These are phyloP conservation scores for Leishmania mexicana DNA, from an alignment of 208 protist species.

Conservation along the genomic window DNA sequence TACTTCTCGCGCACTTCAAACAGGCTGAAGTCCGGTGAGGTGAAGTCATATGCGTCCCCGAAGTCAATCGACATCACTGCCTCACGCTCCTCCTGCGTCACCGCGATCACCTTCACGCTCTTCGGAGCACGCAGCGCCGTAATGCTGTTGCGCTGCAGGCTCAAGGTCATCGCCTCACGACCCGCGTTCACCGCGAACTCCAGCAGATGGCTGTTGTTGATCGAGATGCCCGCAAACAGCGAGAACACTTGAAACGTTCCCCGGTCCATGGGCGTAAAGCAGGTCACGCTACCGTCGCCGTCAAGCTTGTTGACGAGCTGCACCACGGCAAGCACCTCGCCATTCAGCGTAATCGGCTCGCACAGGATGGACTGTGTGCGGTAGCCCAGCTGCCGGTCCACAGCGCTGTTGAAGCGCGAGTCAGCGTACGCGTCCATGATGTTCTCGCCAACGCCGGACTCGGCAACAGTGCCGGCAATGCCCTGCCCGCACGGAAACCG, in stretches of 20 bases:
- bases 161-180: slow-evolving; percentile 73
- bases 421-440: slow-evolving; percentile 80
- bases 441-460: slow-evolving; percentile 66
- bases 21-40: slow-evolving; percentile 67
- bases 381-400: slow-evolving; percentile 82
- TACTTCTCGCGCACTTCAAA: slow-evolving; percentile 60
- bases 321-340: slow-evolving; percentile 85
- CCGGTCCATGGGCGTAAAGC: slow-evolving; percentile 54
- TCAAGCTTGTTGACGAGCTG: slow-evolving; percentile 88
- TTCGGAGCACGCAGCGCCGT: not conserved
- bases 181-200: slow-evolving; percentile 82
- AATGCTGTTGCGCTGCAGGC: slow-evolving; percentile 39
- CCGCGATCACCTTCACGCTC: slow-evolving; percentile 28
- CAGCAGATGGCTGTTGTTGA: slow-evolving; percentile 85
- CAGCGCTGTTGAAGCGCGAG: slow-evolving; percentile 69
- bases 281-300: slow-evolving; percentile 45
- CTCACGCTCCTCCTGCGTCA: slow-evolving; percentile 50
- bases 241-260: slow-evolving; percentile 82
- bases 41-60: slow-evolving; percentile 49
- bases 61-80: slow-evolving; percentile 42
- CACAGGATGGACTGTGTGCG: slow-evolving; percentile 79
- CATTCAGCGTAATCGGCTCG: slow-evolving; percentile 82
- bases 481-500: slow-evolving; percentile 74
- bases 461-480: slow-evolving; percentile 78
- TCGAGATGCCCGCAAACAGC: slow-evolving; percentile 84